Evolutionary conservation across 1,284 basidiomycete genomes (phyloP).

Genomic region (Tylopilus sp.): DNA sequence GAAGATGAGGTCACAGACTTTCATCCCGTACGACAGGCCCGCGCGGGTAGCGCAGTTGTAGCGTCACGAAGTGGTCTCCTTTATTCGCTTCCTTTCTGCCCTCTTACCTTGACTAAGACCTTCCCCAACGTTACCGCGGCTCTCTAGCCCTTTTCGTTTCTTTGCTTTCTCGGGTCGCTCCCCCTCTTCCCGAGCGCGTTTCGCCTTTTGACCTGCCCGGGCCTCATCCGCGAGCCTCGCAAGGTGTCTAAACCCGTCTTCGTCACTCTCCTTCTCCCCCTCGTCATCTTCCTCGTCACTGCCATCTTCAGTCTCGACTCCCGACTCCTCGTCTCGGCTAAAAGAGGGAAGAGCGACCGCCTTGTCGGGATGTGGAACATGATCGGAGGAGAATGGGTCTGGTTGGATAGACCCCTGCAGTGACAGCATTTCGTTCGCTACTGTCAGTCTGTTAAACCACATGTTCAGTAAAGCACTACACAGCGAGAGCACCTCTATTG

Average conservation of each 20-base stretch:
- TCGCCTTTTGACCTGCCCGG: constrained; percentile 29
- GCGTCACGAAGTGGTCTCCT: constrained; percentile 11
- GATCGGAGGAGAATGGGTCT: constrained; percentile 77
- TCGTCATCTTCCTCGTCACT: constrained; percentile 25
- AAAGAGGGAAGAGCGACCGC: constrained; percentile 3
- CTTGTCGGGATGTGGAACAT: constrained; percentile 37
- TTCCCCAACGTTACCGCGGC: constrained; percentile 2
- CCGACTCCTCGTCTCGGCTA: constrained; percentile 11
- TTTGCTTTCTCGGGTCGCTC: constrained; percentile 31
- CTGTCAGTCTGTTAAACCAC: constrained; percentile 63
- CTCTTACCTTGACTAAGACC: constrained; percentile 13
- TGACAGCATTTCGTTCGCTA: constrained; percentile 95
- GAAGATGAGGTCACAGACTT: neutral
- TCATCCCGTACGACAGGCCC: neutral
- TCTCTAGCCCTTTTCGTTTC: constrained; percentile 34
- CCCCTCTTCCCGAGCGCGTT: constrained; percentile 34
- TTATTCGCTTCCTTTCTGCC: constrained; percentile 16
- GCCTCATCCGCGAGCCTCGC: constrained; percentile 34
- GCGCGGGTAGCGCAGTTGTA: neutral
- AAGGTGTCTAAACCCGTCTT: constrained; percentile 40
- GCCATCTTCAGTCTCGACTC: constrained; percentile 30
- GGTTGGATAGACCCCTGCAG: constrained; percentile 85
- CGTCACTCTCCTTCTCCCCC: constrained; percentile 31
- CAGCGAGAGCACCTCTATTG: neutral
- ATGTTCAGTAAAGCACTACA: constrained; percentile 3